Percentiles rank a stretch among this genome's conserved stretches.
These are phyloP conservation scores for Malus fusca DNA, from an alignment of 306 rosid species.

Conservation along the genomic window DNA sequence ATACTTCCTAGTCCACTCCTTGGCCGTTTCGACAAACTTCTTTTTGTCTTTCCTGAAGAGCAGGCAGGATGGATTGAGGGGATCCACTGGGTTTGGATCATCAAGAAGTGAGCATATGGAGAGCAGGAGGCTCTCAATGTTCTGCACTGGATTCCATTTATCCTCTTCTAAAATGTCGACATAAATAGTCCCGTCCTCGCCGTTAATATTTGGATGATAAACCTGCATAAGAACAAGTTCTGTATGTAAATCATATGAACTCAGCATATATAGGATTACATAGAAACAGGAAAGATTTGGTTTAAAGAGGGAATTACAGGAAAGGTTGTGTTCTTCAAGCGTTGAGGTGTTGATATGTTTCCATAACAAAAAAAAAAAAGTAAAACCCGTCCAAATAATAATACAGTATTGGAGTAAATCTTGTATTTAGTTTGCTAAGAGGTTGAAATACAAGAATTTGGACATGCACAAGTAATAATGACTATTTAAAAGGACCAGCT, in stretches of 20 bases:
- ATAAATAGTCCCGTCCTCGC: constrained; percentile 25
- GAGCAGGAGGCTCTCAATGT: constrained; percentile 26
- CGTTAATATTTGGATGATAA: constrained; percentile 32
- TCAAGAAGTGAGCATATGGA: constrained; percentile 30
- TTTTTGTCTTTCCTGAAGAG: not conserved
- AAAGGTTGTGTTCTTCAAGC: too few relatives aligned
- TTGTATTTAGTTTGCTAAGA: too few relatives aligned
- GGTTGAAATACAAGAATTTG: too few relatives aligned
- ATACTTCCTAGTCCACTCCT: constrained; percentile 27
- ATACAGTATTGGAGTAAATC: too few relatives aligned
- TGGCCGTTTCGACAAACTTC: constrained; percentile 12
- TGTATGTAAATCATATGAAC: not conserved
- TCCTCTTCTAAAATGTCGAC: constrained; percentile 30
- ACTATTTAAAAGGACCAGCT: too few relatives aligned
- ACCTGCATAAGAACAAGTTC: constrained; percentile 15
- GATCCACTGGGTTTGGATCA: constrained; percentile 19
- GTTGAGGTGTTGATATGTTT: too few relatives aligned
- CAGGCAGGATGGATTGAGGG: constrained; percentile 4
- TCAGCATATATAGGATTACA: not conserved
- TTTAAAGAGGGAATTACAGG: too few relatives aligned
- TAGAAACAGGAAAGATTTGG: not conserved
- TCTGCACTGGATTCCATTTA: constrained; percentile 27
- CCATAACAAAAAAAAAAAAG: too few relatives aligned
- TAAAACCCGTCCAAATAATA: too few relatives aligned
- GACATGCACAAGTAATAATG: too few relatives aligned